Percentiles rank a stretch among this genome's conserved stretches.
Conservation (phyloP, 208 protist genomes). For the Strigomonas culicis region DNA sequence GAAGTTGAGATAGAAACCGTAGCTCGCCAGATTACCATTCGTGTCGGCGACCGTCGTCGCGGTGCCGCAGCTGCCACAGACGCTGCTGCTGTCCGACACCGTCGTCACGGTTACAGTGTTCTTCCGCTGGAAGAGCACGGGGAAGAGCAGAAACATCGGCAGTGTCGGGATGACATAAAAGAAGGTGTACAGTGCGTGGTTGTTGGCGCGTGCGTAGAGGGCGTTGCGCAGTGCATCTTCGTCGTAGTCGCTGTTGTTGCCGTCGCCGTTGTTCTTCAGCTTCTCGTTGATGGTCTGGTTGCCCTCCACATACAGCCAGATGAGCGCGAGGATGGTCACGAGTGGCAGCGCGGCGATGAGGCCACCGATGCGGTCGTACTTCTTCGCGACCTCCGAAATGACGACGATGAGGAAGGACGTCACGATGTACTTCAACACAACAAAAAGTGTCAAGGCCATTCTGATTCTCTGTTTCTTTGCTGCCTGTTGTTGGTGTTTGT, state of each 20-base stretch:
- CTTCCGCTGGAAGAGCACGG: conserved; percentile 23
- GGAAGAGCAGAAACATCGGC: conserved; percentile 31
- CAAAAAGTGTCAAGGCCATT: no score
- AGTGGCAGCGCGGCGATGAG: conserved; percentile 23
- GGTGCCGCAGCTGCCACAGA: no score
- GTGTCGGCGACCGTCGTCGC: no score
- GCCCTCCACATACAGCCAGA: conserved; percentile 32
- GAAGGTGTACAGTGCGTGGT: conserved; percentile 37
- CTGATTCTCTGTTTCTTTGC: no score
- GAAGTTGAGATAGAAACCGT: conserved; percentile 25
- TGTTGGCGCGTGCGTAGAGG: no score
- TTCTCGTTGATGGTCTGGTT: conserved; percentile 24
- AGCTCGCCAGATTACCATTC: no score
- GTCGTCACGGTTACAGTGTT: no score
- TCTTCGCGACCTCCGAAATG: conserved; percentile 22
- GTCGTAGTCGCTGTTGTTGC: no score
- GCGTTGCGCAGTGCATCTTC: no score
- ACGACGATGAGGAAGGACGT: conserved; percentile 26
- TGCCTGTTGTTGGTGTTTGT: neutral
- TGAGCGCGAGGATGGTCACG: conserved; percentile 23
- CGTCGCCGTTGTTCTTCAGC: no score
- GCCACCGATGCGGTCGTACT: conserved; percentile 21
- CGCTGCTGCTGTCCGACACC: no score
- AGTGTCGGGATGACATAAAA: conserved; percentile 35
- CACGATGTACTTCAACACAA: conserved; percentile 25